These are phyloP conservation scores for Scheffersomyces parashehatae DNA, from an alignment of 1,139 yeast species.

Conservation along the genomic window DNA sequence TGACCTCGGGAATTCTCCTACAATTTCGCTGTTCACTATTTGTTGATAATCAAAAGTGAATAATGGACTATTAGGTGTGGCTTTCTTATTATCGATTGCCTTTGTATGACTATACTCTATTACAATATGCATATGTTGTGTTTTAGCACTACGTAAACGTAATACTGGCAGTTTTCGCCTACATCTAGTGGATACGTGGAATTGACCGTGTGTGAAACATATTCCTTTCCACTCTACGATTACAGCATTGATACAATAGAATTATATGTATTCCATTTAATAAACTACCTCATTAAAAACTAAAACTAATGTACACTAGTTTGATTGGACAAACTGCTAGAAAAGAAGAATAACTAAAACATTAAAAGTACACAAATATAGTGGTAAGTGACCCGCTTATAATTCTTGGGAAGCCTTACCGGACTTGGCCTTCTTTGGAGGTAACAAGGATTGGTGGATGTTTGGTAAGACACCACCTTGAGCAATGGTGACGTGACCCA, in stretches of 20 bases:
- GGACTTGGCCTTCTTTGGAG: conserved; percentile 84
- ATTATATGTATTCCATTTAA: conserved; percentile 4
- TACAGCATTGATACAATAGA: conserved; percentile 3
- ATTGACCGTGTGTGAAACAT: too few species aligned
- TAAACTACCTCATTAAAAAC: conserved; percentile 14
- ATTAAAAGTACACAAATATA: conserved; percentile 4
- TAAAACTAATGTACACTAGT: conserved; percentile 17
- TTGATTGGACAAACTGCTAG: conserved; percentile 8
- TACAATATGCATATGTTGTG: too few species aligned
- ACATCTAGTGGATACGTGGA: too few species aligned
- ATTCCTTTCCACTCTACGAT: not conserved
- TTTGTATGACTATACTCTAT: too few species aligned
- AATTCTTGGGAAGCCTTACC: conserved; percentile 84
- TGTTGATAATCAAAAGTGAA: too few species aligned
- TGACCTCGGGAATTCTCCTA: too few species aligned
- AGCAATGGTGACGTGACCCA: conserved; percentile 93
- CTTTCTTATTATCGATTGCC: too few species aligned
- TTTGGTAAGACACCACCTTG: conserved; percentile 99
- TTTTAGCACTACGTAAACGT: too few species aligned
- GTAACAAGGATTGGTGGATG: conserved; percentile 93
- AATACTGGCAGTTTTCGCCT: too few species aligned
- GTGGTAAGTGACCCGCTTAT: conserved; percentile 35
- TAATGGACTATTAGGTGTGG: too few species aligned
- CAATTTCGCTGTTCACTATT: too few species aligned
- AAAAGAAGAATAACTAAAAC: conserved; percentile 10